Evolutionary conservation across 257 asterid species (phyloP).

Genomic region (Lavandula angustifolia): DNA sequence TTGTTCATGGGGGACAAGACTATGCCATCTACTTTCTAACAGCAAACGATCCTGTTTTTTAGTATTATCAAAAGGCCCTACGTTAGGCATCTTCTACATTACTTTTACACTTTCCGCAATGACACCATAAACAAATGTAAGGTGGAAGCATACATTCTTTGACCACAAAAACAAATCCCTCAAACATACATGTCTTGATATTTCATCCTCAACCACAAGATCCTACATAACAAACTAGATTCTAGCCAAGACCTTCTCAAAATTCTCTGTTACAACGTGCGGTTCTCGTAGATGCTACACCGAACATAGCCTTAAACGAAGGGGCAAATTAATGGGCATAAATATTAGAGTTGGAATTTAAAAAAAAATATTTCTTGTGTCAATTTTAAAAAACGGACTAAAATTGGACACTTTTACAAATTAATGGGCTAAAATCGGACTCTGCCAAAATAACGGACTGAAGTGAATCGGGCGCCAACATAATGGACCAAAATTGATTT

Average conservation of each 20-base stretch:
- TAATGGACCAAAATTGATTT: too few relatives aligned
- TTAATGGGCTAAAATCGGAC: too few relatives aligned
- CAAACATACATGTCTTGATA: neutral
- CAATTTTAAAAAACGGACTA: too few relatives aligned
- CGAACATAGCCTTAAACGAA: neutral
- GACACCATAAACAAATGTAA: neutral
- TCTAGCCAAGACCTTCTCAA: neutral
- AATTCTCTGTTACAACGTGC: neutral
- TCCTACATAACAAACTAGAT: neutral
- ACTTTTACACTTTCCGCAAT: neutral
- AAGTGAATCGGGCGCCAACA: too few relatives aligned
- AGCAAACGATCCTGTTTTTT: slow-evolving; percentile 17
- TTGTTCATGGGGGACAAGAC: too few relatives aligned
- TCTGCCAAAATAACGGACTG: too few relatives aligned
- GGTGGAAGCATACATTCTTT: neutral
- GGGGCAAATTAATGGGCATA: too few relatives aligned
- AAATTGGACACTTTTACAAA: too few relatives aligned
- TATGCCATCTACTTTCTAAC: slow-evolving; percentile 18
- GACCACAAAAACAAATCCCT: neutral
- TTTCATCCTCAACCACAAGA: slow-evolving; percentile 20
- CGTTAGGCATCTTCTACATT: slow-evolving; percentile 16
- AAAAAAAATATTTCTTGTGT: too few relatives aligned
- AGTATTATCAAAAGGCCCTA: neutral
- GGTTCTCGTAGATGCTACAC: neutral
- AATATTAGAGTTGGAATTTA: too few relatives aligned